Evolutionary conservation across 495 filamentous ascomycete species (phyloP).

Genomic region (Penicillium macrosclerotiorum): DNA sequence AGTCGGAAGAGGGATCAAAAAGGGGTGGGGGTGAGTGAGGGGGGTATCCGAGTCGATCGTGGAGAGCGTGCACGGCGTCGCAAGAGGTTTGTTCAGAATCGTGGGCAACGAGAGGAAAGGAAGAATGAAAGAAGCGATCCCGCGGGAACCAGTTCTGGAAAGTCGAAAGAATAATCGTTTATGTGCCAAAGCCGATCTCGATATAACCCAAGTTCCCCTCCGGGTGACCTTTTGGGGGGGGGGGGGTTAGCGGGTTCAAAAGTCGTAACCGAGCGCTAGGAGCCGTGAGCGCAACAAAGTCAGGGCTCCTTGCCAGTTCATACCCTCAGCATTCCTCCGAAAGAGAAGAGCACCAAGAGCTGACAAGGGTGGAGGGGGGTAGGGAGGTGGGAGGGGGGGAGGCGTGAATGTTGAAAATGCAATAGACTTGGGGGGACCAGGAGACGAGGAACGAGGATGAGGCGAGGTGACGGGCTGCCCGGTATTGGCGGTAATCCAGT

Average conservation of each 20-base stretch:
- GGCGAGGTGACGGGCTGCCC: slow-evolving; percentile 21
- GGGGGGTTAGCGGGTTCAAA: slow-evolving; percentile 23
- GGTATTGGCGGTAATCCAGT: slow-evolving; percentile 23
- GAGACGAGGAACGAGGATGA: slow-evolving; percentile 21
- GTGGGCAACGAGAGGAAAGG: slow-evolving; percentile 29
- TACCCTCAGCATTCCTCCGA: slow-evolving; percentile 48
- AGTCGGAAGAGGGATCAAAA: slow-evolving; percentile 11
- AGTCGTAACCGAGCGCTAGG: slow-evolving; percentile 35
- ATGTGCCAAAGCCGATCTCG: slow-evolving; percentile 21
- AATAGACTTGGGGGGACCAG: slow-evolving; percentile 22
- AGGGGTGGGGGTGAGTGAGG: too few relatives aligned
- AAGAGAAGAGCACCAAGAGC: slow-evolving; percentile 11
- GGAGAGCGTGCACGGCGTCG: slow-evolving; percentile 41
- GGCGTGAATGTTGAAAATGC: slow-evolving; percentile 25
- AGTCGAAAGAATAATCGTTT: slow-evolving; percentile 18
- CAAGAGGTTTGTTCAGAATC: slow-evolving; percentile 37
- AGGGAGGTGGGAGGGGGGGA: slow-evolving; percentile 11
- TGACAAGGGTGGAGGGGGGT: slow-evolving; percentile 4
- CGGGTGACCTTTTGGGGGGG: slow-evolving; percentile 12
- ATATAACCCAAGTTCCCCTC: slow-evolving; percentile 32
- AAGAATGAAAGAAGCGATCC: slow-evolving; percentile 12
- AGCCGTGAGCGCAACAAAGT: slow-evolving; percentile 49
- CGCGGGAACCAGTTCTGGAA: slow-evolving; percentile 17
- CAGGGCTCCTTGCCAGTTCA: slow-evolving; percentile 46
- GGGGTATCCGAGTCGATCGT: slow-evolving; percentile 39